phyloP scores from a whole-genome alignment of 176 grass and related monocot species.

The Carex pumila region DNA sequence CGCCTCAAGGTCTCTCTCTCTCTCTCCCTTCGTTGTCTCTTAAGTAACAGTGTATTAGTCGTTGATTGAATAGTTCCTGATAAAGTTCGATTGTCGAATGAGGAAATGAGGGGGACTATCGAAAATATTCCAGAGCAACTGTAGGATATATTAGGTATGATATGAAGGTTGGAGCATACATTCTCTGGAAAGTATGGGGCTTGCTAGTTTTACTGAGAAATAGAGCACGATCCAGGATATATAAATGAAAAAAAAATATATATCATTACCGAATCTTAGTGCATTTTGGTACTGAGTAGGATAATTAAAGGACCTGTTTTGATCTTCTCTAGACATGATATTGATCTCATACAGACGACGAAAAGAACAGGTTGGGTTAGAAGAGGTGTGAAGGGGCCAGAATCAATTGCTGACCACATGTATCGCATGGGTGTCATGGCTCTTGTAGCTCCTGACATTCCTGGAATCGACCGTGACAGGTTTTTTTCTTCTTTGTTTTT shows the following conservation, averaged over 20 bases:
- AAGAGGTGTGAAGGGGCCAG: slow-evolving; percentile 61
- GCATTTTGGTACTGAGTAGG: background rate
- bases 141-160: background rate
- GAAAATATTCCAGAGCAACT: background rate
- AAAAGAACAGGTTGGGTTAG: slow-evolving; percentile 85
- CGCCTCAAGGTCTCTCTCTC: slow-evolving; percentile 65
- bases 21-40: background rate
- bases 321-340: background rate
- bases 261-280: background rate
- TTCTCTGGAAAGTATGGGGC: background rate
- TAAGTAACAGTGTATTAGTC: background rate
- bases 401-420: slow-evolving; percentile 98
- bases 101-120: background rate
- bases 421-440: slow-evolving; percentile 97
- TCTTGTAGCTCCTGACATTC: slow-evolving; percentile 75
- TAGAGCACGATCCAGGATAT: background rate
- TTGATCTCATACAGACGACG: slow-evolving; percentile 45
- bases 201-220: background rate
- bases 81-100: background rate
- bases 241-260: background rate
- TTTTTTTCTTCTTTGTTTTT: background rate
- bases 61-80: background rate
- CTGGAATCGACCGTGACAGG: slow-evolving; percentile 83
- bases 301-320: background rate
- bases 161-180: background rate